Evolutionary conservation across 495 filamentous ascomycete genomes (phyloP).

Genomic region (Aspergillus indologenus): DNA sequence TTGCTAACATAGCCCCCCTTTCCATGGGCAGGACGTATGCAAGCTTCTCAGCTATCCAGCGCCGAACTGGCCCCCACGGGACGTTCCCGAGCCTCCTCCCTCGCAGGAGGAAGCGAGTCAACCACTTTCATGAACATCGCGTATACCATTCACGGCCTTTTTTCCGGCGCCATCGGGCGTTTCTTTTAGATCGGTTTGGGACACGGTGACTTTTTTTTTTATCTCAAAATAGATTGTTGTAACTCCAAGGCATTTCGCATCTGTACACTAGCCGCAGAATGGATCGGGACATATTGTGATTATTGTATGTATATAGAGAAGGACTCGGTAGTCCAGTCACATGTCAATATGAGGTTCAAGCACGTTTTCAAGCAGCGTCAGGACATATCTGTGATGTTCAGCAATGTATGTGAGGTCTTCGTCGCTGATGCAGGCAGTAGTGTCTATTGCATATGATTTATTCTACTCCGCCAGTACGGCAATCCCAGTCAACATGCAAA

Average conservation of each 20-base stretch:
- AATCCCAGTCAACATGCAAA: too few species aligned
- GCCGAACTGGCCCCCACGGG: conserved; percentile 33
- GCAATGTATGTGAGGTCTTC: too few species aligned
- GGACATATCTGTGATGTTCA: too few species aligned
- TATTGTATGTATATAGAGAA: background rate
- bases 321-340: too few species aligned
- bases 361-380: too few species aligned
- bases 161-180: background rate
- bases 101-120: background rate
- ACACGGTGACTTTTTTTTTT: too few species aligned
- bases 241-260: background rate
- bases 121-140: background rate
- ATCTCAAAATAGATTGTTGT: background rate
- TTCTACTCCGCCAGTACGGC: too few species aligned
- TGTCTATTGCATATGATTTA: too few species aligned
- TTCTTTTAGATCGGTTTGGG: background rate
- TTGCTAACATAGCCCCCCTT: background rate
- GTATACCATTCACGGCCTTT: background rate
- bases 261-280: background rate
- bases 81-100: background rate
- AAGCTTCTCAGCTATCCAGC: conserved; percentile 48
- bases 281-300: background rate
- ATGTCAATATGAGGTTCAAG: too few species aligned
- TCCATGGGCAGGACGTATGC: conserved; percentile 40
- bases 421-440: too few species aligned